phyloP scores from a whole-genome alignment of 2,329 filamentous ascomycete genomes.

The Geoglossum cookeanum region DNA sequence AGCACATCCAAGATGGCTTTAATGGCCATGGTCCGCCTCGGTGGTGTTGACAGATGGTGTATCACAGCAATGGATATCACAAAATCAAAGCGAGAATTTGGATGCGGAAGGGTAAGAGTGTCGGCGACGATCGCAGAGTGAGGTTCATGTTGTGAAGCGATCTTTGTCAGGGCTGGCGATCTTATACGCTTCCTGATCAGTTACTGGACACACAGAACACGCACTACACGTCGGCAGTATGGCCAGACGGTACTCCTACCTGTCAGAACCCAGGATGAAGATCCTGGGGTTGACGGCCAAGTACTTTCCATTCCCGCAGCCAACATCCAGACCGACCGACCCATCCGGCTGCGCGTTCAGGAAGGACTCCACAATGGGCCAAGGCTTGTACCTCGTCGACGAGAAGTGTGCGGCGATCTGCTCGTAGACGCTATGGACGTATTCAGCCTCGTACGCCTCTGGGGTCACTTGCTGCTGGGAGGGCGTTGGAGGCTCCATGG shows the following conservation, averaged over 20 bases:
- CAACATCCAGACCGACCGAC: constrained; percentile 70
- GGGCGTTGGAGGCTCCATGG: not conserved
- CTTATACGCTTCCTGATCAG: constrained; percentile 18
- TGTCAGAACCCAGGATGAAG: constrained; percentile 70
- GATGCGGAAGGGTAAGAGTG: constrained; percentile 66
- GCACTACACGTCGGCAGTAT: constrained; percentile 4
- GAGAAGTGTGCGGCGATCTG: constrained; percentile 30
- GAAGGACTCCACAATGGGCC: constrained; percentile 78
- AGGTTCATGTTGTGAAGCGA: constrained; percentile 36
- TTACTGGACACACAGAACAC: constrained; percentile 28
- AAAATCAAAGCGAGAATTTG: constrained; percentile 49
- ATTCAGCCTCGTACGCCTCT: constrained; percentile 39
- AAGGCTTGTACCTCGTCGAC: constrained; percentile 51
- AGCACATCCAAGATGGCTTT: constrained; percentile 50
- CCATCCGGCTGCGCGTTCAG: constrained; percentile 46
- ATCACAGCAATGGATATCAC: constrained; percentile 86
- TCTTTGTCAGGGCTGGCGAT: constrained; percentile 37
- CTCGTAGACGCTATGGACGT: constrained; percentile 82
- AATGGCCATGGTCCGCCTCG: constrained; percentile 55
- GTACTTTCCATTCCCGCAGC: constrained; percentile 96
- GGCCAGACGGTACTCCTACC: constrained; percentile 28
- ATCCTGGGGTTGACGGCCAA: constrained; percentile 57
- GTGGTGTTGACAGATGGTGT: constrained; percentile 71
- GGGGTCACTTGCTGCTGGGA: not conserved
- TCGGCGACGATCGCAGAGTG: constrained; percentile 65